phyloP scores from a whole-genome alignment of 208 protist species.

The Leishmania guyanensis region DNA sequence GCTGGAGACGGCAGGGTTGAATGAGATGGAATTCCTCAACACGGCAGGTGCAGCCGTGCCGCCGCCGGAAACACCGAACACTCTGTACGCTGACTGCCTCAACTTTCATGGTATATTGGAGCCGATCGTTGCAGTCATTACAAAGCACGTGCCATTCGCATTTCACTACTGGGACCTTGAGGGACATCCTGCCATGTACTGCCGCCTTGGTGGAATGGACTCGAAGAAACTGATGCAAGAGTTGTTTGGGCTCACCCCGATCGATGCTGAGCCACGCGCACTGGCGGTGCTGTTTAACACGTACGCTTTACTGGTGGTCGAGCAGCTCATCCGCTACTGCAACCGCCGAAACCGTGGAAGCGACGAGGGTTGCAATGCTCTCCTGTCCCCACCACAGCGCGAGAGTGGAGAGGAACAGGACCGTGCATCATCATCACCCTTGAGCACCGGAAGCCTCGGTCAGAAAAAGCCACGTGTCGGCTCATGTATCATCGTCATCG shows the following conservation, averaged over 20 bases:
- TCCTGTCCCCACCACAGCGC: conserved; percentile 3
- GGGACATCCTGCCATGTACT: conserved; percentile 71
- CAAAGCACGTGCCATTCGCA: conserved; percentile 40
- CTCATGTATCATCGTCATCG: conserved; percentile 45
- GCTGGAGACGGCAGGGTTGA: background rate
- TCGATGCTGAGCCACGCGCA: conserved; percentile 45
- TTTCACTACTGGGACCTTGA: conserved; percentile 79
- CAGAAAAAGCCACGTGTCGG: conserved; percentile 25
- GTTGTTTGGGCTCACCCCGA: conserved; percentile 48
- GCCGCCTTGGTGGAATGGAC: conserved; percentile 31
- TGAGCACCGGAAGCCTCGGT: background rate
- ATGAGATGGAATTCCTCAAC: conserved; percentile 25
- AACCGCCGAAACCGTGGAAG: conserved; percentile 29
- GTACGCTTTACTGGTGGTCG: conserved; percentile 55
- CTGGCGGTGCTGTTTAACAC: conserved; percentile 54
- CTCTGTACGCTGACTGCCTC: conserved; percentile 26
- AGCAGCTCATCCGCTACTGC: conserved; percentile 56
- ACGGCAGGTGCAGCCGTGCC: conserved; percentile 14
- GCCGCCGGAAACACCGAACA: conserved; percentile 8
- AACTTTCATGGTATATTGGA: conserved; percentile 61
- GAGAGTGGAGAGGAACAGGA: background rate
- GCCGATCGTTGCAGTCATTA: conserved; percentile 52
- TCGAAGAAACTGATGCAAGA: conserved; percentile 42
- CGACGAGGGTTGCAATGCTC: conserved; percentile 25
- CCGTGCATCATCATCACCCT: background rate